Evolutionary conservation across 805 yeast species (phyloP), one percentile per base, ranked within the genome.

Genomic region (Starmera dryadoides): DNA sequence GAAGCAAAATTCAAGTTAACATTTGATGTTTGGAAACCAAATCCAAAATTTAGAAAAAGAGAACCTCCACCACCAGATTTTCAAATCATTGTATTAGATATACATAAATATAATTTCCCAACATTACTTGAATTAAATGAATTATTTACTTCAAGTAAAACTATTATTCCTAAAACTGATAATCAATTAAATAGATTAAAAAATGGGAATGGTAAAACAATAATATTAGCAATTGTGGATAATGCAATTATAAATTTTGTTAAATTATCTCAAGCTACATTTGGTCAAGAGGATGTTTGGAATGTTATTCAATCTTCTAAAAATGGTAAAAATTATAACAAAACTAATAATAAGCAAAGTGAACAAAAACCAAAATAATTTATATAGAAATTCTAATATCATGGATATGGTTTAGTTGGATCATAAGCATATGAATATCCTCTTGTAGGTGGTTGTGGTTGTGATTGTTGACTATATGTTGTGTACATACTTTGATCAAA

Each of bases 21-120:
- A 0, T 88, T 68, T 49, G 69, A 82, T 50, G 84, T 86, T 3
- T 89, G 96, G 96, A 87, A 85, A 55, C 97, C 98, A 2, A 64
- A 70, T 2, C 70, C 84, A 0, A 60, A 65, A 3, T 89, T 84
- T 63, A 79, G 79, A 42, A 87, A 87, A 49, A 78, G 76, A 26
- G 50, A 54, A 18, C 94, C 95, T 1, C 78, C 81, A 0, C 34
- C 52, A 3, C 95, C 96, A 1, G 89, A 89, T 56, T 89, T 75
- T 55, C 86, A 81, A 48, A 60, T 91, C 1, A 68, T 75, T 2
- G 75, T 86, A 0, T 68, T 77, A 14, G 73, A 77, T 42, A 68
- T 74, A 4, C 63, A 62, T 10, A 55, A 58, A 2, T 38, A 52
- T 19, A 55, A 56, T 15, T 69, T 81, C 35, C 86, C 87, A 0